Percentiles rank a stretch among this genome's conserved stretches.
Conservation (phyloP, 1,284 basidiomycete genomes). For the Microbotryomycetes sp. region DNA sequence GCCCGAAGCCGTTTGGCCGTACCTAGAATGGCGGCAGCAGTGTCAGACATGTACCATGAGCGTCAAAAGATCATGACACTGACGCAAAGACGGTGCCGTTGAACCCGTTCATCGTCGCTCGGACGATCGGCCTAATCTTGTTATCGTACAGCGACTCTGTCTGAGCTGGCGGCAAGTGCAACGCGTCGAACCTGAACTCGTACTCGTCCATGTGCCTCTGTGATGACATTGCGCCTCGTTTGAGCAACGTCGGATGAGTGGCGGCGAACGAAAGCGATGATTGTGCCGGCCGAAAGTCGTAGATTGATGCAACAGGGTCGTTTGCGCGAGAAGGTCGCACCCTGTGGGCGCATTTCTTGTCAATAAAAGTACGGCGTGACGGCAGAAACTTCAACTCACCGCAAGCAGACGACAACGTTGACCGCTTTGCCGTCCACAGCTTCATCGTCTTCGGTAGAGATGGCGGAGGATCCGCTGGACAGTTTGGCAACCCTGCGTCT, state of each 20-base stretch:
- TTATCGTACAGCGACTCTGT: constrained; percentile 45
- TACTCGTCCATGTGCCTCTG: constrained; percentile 23
- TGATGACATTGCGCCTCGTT: constrained; percentile 18
- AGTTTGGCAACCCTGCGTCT: too few relatives aligned
- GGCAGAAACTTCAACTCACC: constrained; percentile 4
- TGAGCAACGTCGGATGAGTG: constrained; percentile 29
- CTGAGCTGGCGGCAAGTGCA: constrained; percentile 41
- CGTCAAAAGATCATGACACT: constrained; percentile 7
- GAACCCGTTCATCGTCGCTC: constrained; percentile 51
- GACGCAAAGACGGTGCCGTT: constrained; percentile 48
- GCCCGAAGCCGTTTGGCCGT: constrained; percentile 46
- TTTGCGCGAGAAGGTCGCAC: constrained; percentile 15
- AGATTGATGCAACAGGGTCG: constrained; percentile 11
- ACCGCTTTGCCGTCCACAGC: constrained; percentile 18
- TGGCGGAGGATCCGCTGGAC: too few relatives aligned
- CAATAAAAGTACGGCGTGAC: background rate
- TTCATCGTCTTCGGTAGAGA: constrained; percentile 19
- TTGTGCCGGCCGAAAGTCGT: constrained; percentile 8
- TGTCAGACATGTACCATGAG: too few relatives aligned
- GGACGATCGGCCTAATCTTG: constrained; percentile 47
- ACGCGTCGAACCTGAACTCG: constrained; percentile 22
- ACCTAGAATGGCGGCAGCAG: constrained; percentile 26
- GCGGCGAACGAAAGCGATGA: constrained; percentile 19
- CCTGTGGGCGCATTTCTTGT: background rate
- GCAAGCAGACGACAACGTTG: constrained; percentile 31